Evolutionary conservation across 768 basidiomycete species (phyloP).

Genomic region (Suillus variegatus): DNA sequence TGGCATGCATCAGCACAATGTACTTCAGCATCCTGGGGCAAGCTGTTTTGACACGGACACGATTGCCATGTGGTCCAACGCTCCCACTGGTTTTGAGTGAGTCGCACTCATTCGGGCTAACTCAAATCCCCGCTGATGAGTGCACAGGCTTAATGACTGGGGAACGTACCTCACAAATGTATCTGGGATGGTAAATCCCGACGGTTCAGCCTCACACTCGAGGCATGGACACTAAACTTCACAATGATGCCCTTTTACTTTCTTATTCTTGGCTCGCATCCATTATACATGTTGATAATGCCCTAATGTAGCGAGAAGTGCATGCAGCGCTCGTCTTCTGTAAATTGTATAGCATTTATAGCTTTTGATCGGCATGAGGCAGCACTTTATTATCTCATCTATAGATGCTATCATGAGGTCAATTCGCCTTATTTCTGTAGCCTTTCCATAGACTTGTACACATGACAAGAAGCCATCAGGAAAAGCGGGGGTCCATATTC

Average conservation of each 20-base stretch:
- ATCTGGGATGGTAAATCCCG: slow-evolving; percentile 24
- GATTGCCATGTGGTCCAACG: slow-evolving; percentile 63
- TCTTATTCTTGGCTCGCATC: not conserved
- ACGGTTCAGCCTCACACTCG: slow-evolving; percentile 10
- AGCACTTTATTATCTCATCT: not conserved
- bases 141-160: slow-evolving; percentile 40
- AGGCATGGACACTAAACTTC: not conserved
- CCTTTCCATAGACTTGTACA: not conserved
- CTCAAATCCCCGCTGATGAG: slow-evolving; percentile 5
- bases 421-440: not conserved
- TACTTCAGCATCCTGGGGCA: slow-evolving; percentile 4
- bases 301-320: not conserved
- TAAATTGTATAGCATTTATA: not conserved
- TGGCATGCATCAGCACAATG: not conserved
- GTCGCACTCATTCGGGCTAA: slow-evolving; percentile 21
- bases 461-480: slow-evolving; percentile 4
- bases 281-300: not conserved
- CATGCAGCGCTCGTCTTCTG: not conserved
- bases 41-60: slow-evolving; percentile 46
- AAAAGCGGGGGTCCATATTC: not conserved
- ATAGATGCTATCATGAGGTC: not conserved
- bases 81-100: slow-evolving; percentile 62
- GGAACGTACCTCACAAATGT: slow-evolving; percentile 38
- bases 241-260: not conserved
- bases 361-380: not conserved